Base-by-base conservation (phyloP, 2,329 filamentous ascomycete genomes). In the Dactylonectria macrodidyma region DNA sequence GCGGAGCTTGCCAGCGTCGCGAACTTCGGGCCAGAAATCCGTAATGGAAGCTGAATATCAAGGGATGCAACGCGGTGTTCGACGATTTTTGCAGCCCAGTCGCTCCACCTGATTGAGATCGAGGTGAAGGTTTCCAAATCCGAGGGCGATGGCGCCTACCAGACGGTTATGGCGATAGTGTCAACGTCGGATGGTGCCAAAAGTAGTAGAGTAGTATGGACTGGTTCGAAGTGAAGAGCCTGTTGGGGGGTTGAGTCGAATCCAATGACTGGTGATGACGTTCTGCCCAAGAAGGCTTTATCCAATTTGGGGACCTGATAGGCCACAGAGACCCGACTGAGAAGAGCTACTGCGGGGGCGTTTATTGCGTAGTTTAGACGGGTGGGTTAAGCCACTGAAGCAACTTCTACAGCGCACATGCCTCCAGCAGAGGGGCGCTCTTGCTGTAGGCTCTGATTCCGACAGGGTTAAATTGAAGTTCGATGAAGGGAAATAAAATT, bases 81-180 rank as follows among this genome's bases (percentile, higher is more conserved):
- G 72, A 74, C 34, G 72, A 74, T 19, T 19, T 72, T 74, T 16
- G 36, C 14, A 41, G 36, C 36, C 36, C 36, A 16, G 36, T 41
- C 36, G 44, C 22, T 74, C 44, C 71, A 73, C 26, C 54, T 73
- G 12, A 73, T 74, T 60, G 71, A 73, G 62, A 73, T 73, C 47
- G 71, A 73, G 41, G 44, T 74, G 33, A 68, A 68, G 30, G 64
- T 69, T 8, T 44, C 51, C 4, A 71, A 59, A 34, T 36, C 41
- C 19, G 66, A 61, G 22, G 69, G 59, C 19, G 71, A 71, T 26
- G 41, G 48, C 30, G 63, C 65, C 4, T 67, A 70, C 38, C n/a
- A 36, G 34, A 33, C 50, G 8, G 52, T 73, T 4, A 73, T 30
- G 26, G 26, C 26, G 26, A 30, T 30, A 30, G 26, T 30, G 26